These are phyloP conservation scores for Petunia hybrid DNA, from an alignment of 305 asterid species.

Conservation along the genomic window DNA sequence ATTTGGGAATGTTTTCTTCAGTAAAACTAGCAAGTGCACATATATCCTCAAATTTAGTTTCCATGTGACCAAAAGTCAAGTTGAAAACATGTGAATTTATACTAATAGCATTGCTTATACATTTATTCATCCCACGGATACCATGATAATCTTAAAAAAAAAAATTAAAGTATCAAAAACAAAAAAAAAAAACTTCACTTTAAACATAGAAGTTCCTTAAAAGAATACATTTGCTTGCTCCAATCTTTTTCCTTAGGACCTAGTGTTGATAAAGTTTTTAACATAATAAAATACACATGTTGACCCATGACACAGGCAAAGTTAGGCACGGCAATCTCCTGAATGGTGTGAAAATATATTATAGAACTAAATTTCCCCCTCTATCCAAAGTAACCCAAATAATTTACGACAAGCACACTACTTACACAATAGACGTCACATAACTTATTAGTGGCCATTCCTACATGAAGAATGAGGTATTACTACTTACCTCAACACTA, in stretches of 20 bases:
- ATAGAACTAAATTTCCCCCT: not conserved
- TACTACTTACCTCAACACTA: not conserved
- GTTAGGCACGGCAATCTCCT: not conserved
- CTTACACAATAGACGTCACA: not conserved
- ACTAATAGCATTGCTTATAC: not conserved
- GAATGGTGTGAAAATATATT: not conserved
- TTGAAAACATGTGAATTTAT: constrained; percentile 13
- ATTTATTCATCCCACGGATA: not conserved
- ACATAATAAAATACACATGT: not conserved
- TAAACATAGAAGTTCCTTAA: not conserved
- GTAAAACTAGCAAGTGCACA: constrained; percentile 8
- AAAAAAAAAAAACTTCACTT: not conserved
- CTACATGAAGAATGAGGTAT: not conserved
- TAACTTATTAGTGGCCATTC: not conserved
- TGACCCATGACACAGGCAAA: not conserved
- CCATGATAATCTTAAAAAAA: not conserved
- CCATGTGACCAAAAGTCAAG: not conserved
- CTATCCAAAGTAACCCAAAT: not conserved
- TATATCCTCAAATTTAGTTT: not conserved
- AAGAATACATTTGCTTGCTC: not conserved
- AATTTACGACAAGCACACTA: not conserved
- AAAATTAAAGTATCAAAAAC: too few species aligned
- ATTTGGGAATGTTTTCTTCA: not conserved
- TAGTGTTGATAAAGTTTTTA: not conserved
- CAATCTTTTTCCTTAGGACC: not conserved